Evolutionary conservation across 805 yeast species (phyloP).

Genomic region (Hanseniaspora jakobsenii): DNA sequence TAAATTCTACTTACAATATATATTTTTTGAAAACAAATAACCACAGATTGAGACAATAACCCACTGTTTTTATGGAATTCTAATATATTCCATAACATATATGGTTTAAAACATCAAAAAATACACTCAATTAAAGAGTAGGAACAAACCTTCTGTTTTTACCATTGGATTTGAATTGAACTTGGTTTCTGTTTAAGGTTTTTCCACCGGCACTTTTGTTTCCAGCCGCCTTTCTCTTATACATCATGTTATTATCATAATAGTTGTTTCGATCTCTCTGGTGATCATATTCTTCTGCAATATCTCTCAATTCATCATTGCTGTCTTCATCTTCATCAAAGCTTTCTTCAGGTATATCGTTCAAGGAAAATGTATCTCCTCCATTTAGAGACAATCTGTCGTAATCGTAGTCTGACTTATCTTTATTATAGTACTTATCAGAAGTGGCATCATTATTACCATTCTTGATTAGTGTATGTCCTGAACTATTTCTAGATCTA

Average conservation of each 20-base stretch:
- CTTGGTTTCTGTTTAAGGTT: not conserved
- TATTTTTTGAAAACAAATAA: no score
- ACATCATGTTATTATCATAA: not conserved
- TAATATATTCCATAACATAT: not conserved
- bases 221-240: not conserved
- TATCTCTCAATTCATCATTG: no score
- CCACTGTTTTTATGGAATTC: not conserved
- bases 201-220: not conserved
- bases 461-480: no score
- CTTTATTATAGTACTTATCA: no score
- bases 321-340: not conserved
- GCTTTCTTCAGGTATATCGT: slow-evolving; percentile 13
- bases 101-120: no score
- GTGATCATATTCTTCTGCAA: not conserved
- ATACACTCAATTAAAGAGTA: slow-evolving; percentile 7
- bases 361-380: slow-evolving; percentile 4
- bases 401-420: not conserved
- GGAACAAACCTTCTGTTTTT: slow-evolving; percentile 14
- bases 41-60: no score
- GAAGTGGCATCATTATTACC: no score
- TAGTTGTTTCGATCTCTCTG: not conserved
- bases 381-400: not conserved
- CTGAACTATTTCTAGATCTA: no score
- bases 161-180: slow-evolving; percentile 13
- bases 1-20: no score